These are phyloP conservation scores for Phytophthora rubi DNA, from an alignment of 352 stramenopile species.

Conservation along the genomic window DNA sequence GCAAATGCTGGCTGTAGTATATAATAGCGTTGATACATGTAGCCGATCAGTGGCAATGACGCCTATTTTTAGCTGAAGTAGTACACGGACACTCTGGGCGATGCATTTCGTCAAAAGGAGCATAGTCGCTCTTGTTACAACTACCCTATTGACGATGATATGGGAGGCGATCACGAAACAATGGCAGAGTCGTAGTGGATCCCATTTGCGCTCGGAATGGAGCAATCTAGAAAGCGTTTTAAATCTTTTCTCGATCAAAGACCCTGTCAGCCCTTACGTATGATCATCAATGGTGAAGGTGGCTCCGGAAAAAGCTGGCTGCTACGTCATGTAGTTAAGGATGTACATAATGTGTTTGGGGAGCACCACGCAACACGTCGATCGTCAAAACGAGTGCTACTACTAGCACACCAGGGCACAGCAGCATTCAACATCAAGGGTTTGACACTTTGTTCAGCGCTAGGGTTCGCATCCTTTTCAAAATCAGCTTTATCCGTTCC, in stretches of 20 bases:
- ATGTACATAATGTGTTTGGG: not conserved
- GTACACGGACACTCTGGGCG: too few relatives aligned
- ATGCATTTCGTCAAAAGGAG: not conserved
- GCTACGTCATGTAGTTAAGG: not conserved
- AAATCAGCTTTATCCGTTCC: not conserved
- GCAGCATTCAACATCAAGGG: conserved; percentile 11
- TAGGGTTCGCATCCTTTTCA: not conserved
- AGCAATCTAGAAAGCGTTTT: not conserved
- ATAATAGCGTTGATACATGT: too few relatives aligned
- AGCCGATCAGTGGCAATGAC: too few relatives aligned
- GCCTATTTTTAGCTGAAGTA: too few relatives aligned
- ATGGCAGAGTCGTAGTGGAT: conserved; percentile 5
- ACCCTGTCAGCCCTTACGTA: not conserved
- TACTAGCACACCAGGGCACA: conserved; percentile 3
- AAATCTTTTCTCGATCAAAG: not conserved
- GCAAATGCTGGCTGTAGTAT: too few relatives aligned
- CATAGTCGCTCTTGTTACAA: not conserved
- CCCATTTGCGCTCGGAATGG: not conserved
- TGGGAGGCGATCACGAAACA: not conserved
- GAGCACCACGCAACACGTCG: not conserved
- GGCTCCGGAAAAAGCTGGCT: not conserved
- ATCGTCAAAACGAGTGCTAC: not conserved
- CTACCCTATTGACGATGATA: conserved; percentile 13
- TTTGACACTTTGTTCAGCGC: not conserved
- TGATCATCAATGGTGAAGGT: not conserved